Evolutionary conservation across 1,139 yeast genomes (phyloP).

Genomic region (Pneumocystis wakefieldiae): DNA sequence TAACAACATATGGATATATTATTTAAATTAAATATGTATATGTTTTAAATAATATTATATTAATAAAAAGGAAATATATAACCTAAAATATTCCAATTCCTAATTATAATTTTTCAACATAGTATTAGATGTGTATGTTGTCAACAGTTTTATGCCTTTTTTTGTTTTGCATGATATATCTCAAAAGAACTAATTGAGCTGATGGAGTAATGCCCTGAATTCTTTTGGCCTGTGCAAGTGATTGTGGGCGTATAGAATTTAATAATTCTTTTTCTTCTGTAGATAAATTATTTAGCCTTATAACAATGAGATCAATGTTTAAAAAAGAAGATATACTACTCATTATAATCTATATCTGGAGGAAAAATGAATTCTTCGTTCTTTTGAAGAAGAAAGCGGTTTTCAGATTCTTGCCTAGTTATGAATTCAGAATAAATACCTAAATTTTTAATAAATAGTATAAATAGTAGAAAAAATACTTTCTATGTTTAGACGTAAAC

Average conservation of each 20-base stretch:
- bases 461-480: background rate
- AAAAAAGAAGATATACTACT: constrained; percentile 19
- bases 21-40: constrained; percentile 1
- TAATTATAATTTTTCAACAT: background rate
- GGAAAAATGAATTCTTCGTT: background rate
- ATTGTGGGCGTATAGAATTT: constrained; percentile 66
- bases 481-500: background rate
- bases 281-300: constrained; percentile 38
- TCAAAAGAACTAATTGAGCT: constrained; percentile 25
- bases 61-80: background rate
- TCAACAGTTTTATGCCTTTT: background rate
- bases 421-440: constrained; percentile 1
- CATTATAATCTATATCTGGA: background rate
- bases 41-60: background rate
- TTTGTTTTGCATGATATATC: constrained; percentile 1
- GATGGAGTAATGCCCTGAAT: constrained; percentile 86
- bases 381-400: background rate
- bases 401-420: background rate
- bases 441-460: background rate
- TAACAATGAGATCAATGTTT: constrained; percentile 53
- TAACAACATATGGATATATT: constrained; percentile 4
- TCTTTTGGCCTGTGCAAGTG: constrained; percentile 88
- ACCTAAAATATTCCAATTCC: background rate
- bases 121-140: background rate
- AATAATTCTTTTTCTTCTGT: constrained; percentile 59